Evolutionary conservation across 1,139 yeast species (phyloP).

Genomic region (Meyerozyma guilliermondii): DNA sequence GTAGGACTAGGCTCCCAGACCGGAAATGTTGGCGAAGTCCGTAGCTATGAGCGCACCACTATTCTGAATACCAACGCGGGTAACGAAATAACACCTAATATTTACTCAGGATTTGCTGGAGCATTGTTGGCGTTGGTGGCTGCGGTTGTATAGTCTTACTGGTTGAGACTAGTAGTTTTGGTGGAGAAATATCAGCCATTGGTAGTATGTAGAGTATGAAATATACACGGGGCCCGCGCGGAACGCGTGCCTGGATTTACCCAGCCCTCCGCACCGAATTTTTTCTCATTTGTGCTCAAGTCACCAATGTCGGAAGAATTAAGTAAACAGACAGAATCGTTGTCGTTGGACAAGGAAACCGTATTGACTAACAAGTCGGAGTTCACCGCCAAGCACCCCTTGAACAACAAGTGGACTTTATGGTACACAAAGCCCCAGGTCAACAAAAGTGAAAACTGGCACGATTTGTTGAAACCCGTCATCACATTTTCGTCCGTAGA

Average conservation of each 20-base stretch:
- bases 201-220: background rate
- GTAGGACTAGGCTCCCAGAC: slow-evolving; percentile 51
- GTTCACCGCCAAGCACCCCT: slow-evolving; percentile 82
- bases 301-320: slow-evolving; percentile 32
- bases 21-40: slow-evolving; percentile 55
- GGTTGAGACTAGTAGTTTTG: background rate
- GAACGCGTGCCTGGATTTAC: background rate
- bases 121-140: background rate
- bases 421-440: slow-evolving; percentile 97
- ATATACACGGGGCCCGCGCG: background rate
- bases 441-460: slow-evolving; percentile 81
- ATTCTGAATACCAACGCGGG: slow-evolving; percentile 7
- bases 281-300: background rate
- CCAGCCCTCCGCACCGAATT: background rate
- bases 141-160: background rate
- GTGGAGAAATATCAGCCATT: background rate
- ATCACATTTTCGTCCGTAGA: slow-evolving; percentile 90
- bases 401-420: slow-evolving; percentile 90
- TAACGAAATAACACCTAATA: background rate
- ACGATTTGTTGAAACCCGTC: slow-evolving; percentile 87
- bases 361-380: slow-evolving; percentile 66
- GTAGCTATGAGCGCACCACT: slow-evolving; percentile 36
- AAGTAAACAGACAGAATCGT: slow-evolving; percentile 48
- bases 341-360: slow-evolving; percentile 49
- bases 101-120: background rate